Base-by-base conservation (phyloP, 2,329 filamentous ascomycete species). In the Penicillium rolfsii region DNA sequence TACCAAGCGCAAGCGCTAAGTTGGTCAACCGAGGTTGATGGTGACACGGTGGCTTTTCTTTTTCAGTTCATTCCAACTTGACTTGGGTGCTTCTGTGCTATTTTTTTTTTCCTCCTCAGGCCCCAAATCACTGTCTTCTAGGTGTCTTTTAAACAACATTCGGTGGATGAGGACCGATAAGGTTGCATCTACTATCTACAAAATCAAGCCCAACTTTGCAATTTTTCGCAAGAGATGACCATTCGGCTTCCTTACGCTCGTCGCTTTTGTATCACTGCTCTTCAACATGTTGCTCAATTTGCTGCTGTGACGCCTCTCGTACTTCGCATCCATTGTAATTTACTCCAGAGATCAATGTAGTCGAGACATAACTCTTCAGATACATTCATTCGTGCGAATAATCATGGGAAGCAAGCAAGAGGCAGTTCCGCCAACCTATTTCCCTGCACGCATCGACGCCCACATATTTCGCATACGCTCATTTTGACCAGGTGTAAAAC, bases 1-100 rank as follows among this genome's bases (percentile, higher is more conserved):
- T 3, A 91, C 89, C 81, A 92, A 93, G 79, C 87, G 91, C 72
- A 93, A 94, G 77, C 84, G 89, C 52, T 89, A 65, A 68, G 65
- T 22, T 36, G 50, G 11, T 50, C 11, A n/a, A 7, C n/a, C 28
- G 24, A 38, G 33, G 40, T 46, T 43, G 16, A 14, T 49, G 26
- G 14, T 6, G n/a, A 30, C 45, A 30, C 1, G 36, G 40, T n/a
- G 55, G 5, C 26, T 58, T 52, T 59, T 19, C 14, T 28, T 55
- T 50, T 59, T 19, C 22, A 40, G 24, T 38, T 14, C 24, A 53
- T 41, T 28, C 14, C 19, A 6, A 35, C 22, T 4, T 19, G n/a
- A 12, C 28, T 19, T 19, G 26, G 28, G 22, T 35, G n/a, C 19
- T 54, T 54, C 9, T 33, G 33, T 9, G 12, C 35, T 43, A 1